Conservation (phyloP, 1,284 basidiomycete genomes). For the Takashimella tepidaria region DNA sequence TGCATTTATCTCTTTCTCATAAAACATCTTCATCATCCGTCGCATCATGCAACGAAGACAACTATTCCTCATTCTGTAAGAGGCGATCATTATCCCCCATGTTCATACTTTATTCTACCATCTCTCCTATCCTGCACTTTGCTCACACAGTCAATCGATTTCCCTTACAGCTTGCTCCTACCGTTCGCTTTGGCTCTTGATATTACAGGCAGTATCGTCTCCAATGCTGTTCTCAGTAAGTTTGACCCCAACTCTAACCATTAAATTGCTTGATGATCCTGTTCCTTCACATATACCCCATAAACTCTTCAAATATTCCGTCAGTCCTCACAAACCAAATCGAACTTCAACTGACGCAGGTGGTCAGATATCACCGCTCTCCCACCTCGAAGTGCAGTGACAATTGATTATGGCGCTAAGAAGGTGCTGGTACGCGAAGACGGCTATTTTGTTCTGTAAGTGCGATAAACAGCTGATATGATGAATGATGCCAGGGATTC, state of each 20-base stretch:
- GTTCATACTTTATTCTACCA: too few species aligned
- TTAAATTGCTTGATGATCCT: background rate
- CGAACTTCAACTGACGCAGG: too few species aligned
- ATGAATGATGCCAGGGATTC: too few species aligned
- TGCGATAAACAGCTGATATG: background rate
- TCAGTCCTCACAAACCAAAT: too few species aligned
- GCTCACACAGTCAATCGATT: too few species aligned
- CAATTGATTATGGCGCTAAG: slow-evolving; percentile 26
- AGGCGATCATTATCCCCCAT: background rate
- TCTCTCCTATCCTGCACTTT: too few species aligned
- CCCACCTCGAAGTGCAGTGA: slow-evolving; percentile 9
- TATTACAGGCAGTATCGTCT: slow-evolving; percentile 1
- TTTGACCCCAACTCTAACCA: background rate
- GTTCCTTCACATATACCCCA: background rate
- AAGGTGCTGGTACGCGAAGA: slow-evolving; percentile 28
- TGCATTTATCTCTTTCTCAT: too few species aligned
- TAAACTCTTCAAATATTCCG: background rate
- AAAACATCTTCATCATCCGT: too few species aligned
- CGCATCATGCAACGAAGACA: background rate
- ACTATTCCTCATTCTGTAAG: background rate
- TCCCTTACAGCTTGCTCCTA: background rate
- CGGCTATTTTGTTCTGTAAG: slow-evolving; percentile 37
- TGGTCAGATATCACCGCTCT: background rate
- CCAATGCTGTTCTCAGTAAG: slow-evolving; percentile 7
- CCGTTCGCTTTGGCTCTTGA: slow-evolving; percentile 1